Evolutionary conservation across 352 stramenopile species (phyloP).

Genomic region (Globisporangium alternatum): DNA sequence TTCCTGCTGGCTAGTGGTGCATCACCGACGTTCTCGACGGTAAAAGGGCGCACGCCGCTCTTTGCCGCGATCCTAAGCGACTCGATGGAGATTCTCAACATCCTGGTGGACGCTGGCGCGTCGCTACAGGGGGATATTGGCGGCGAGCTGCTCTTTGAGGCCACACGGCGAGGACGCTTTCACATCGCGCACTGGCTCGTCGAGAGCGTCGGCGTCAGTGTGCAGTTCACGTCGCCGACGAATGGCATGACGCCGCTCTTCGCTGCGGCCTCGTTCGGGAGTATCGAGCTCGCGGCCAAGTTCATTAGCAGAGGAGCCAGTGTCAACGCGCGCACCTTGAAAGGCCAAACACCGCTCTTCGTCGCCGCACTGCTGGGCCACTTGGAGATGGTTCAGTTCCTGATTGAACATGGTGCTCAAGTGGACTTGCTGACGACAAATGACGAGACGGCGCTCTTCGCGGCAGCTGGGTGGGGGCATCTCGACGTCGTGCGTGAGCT

Average conservation of each 20-base stretch:
- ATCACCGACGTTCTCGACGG: not conserved
- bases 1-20: conserved; percentile 6
- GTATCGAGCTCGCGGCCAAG: conserved; percentile 8
- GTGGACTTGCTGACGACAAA: conserved; percentile 1
- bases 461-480: conserved; percentile 6
- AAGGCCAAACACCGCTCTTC: conserved; percentile 12
- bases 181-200: conserved; percentile 10
- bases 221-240: conserved; percentile 5
- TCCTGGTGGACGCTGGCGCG: conserved; percentile 9
- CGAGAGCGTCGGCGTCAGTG: not conserved
- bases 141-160: conserved; percentile 14
- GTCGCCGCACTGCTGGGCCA: conserved; percentile 8
- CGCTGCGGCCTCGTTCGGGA: conserved; percentile 12
- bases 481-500: conserved; percentile 11
- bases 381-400: conserved; percentile 9
- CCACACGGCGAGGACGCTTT: conserved; percentile 10
- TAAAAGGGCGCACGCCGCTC: conserved; percentile 5
- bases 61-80: conserved; percentile 8
- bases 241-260: conserved; percentile 15
- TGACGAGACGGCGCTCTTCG: conserved; percentile 7
- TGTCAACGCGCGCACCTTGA: conserved; percentile 2
- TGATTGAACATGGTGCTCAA: conserved; percentile 3
- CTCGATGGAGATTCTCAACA: conserved; percentile 7
- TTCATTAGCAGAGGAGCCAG: conserved; percentile 3
- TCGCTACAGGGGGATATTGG: not conserved